Evolutionary conservation across 345 rosid genomes (phyloP).

Genomic region (Lumnitzera racemosa): DNA sequence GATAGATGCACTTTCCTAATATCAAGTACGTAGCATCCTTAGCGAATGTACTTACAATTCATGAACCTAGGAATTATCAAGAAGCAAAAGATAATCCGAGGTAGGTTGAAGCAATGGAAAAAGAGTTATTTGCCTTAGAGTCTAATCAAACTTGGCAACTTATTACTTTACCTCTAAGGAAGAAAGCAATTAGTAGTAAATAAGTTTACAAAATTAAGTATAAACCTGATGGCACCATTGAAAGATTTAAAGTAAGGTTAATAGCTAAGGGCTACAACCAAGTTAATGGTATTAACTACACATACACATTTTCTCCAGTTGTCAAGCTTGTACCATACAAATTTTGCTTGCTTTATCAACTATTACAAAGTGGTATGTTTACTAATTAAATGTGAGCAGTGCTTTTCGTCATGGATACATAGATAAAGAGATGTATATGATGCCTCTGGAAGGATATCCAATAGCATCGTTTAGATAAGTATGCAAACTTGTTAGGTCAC

Average conservation of each 20-base stretch:
- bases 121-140: neutral
- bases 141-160: neutral
- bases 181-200: neutral
- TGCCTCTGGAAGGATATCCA: neutral
- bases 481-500: neutral
- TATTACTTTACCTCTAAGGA: neutral
- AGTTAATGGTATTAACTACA: neutral
- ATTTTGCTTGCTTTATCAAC: neutral
- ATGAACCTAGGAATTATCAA: neutral
- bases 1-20: too few relatives aligned
- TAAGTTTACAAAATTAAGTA: neutral
- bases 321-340: neutral
- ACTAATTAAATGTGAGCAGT: neutral
- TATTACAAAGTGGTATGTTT: neutral
- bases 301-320: neutral
- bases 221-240: neutral
- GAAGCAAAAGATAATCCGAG: neutral
- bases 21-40: neutral
- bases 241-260: neutral
- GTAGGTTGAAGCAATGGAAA: neutral
- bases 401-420: neutral
- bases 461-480: neutral
- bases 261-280: slow-evolving; percentile 2
- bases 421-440: neutral
- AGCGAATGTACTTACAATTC: neutral